Base-by-base conservation (phyloP, 306 rosid genomes). In the Vigna hirtella region DNA sequence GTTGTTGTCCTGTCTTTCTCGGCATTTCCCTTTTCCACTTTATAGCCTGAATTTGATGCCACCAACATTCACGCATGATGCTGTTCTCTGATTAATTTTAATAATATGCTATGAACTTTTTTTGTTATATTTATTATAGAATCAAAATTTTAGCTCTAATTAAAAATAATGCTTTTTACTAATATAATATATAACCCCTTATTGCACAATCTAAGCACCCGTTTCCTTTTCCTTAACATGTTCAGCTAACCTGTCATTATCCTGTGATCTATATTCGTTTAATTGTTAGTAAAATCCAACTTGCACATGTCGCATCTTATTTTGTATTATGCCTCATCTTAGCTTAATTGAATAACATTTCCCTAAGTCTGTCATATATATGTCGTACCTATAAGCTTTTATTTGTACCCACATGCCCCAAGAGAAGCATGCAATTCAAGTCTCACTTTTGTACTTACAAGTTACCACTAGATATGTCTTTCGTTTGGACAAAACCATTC, bases 231-330 rank as follows among this genome's bases (percentile, higher is more conserved):
- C 49, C 17, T 58, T 8, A 9, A 42, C 42, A 52, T 77, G 79
- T 77, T 65, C 48, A 1, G 7, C 72, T 24, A 50, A 43, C 70
- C 34, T 72, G 65, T 66, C 79, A 56, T 61, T 56, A 56, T 72
- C 79, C 56, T 38, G 1, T 42, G 12, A 20, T 62, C 10, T 55
- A 42, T 45, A 24, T 7, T 34, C 43, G 12, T 45, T 48, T 28
- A 48, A 38, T 64, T 15, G 14, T 28, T 69, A 42, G 66, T 14
- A 70, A 70, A 70, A 45, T 34, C 73, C 63, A 77, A 45, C 18
- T 53, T 63, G 26, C 77, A 26, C 20, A 62, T 65, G 71, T 56
- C 66, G 26, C 63, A 51, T 70, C 53, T 51, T 36, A 9, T 14
- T 20, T 82, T 55, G 58, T 22, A 8, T 65, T 26, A 24, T 18